Evolutionary conservation across 2,329 filamentous ascomycete species (phyloP).

Genomic region (Claviceps paspali): DNA sequence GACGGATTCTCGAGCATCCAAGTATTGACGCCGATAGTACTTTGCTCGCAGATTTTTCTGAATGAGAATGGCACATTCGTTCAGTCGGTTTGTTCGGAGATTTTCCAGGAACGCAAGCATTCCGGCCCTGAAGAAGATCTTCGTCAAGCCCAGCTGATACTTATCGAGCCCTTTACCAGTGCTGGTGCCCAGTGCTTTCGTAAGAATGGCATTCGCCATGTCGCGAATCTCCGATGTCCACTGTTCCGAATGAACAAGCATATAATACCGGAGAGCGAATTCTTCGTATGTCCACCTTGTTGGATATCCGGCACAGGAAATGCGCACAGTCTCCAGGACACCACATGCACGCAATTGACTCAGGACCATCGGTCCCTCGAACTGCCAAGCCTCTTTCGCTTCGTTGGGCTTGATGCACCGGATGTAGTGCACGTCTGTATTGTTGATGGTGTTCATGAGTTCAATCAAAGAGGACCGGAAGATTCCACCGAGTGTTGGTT

Average conservation of each 20-base stretch:
- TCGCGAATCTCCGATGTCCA: slow-evolving; percentile 91
- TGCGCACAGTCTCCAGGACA: slow-evolving; percentile 95
- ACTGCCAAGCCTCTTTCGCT: slow-evolving; percentile 91
- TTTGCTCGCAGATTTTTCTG: slow-evolving; percentile 96
- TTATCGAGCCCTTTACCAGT: slow-evolving; percentile 69
- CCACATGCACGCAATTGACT: slow-evolving; percentile 94
- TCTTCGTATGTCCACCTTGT: slow-evolving; percentile 98
- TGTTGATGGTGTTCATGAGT: slow-evolving; percentile 94
- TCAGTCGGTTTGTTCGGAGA: slow-evolving; percentile 74
- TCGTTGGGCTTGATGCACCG: slow-evolving; percentile 99
- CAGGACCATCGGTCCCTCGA: slow-evolving; percentile 96
- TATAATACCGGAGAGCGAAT: slow-evolving; percentile 94
- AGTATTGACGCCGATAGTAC: slow-evolving; percentile 83
- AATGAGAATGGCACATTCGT: slow-evolving; percentile 91
- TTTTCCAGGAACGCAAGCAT: slow-evolving; percentile 98
- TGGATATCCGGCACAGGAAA: slow-evolving; percentile 92
- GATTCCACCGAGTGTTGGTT: slow-evolving; percentile 92
- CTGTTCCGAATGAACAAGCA: slow-evolving; percentile 76
- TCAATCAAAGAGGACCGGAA: slow-evolving; percentile 98
- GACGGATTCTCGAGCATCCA: slow-evolving; percentile 72
- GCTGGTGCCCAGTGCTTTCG: slow-evolving; percentile 69
- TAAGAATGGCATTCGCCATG: slow-evolving; percentile 87
- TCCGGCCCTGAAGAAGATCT: slow-evolving; percentile 98
- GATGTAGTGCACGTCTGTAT: slow-evolving; percentile 97
- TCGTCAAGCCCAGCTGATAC: slow-evolving; percentile 93